These are phyloP conservation scores for Berberis thunbergii DNA, from an alignment of 164 flowering plant species.

Conservation along the genomic window DNA sequence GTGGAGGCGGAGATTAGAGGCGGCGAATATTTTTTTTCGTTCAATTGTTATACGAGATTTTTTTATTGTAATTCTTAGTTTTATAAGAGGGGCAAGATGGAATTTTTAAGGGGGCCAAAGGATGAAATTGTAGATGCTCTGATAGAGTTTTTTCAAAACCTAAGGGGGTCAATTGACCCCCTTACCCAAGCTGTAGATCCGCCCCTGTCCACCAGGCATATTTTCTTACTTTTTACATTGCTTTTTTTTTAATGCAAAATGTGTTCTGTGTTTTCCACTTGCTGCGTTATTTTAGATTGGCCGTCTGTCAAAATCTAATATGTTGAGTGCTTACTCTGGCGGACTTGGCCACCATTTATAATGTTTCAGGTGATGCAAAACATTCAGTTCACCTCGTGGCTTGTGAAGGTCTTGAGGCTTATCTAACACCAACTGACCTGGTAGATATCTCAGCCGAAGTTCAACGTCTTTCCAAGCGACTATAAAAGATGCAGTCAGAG, in stretches of 20 bases:
- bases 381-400: constrained; percentile 87
- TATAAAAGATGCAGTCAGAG: constrained; percentile 73
- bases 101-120: too few relatives aligned
- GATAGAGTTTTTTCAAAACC: too few relatives aligned
- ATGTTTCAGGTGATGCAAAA: constrained; percentile 55
- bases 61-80: too few relatives aligned
- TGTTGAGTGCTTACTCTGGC: constrained; percentile 7
- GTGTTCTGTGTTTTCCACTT: neutral
- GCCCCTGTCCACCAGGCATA: constrained; percentile 69
- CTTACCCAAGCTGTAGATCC: too few relatives aligned
- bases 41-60: too few relatives aligned
- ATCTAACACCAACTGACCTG: constrained; percentile 92
- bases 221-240: neutral
- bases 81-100: too few relatives aligned
- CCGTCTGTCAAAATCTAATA: neutral
- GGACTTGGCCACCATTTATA: constrained; percentile 1
- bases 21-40: too few relatives aligned
- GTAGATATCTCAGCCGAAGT: constrained; percentile 84
- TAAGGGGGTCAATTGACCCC: too few relatives aligned
- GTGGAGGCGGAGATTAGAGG: too few relatives aligned
- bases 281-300: neutral
- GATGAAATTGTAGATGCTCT: too few relatives aligned
- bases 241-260: too few relatives aligned
- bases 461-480: constrained; percentile 76
- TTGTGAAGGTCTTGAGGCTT: constrained; percentile 90